Evolutionary conservation across 2,329 filamentous ascomycete genomes (phyloP).

Genomic region (Colletotrichum incanum): DNA sequence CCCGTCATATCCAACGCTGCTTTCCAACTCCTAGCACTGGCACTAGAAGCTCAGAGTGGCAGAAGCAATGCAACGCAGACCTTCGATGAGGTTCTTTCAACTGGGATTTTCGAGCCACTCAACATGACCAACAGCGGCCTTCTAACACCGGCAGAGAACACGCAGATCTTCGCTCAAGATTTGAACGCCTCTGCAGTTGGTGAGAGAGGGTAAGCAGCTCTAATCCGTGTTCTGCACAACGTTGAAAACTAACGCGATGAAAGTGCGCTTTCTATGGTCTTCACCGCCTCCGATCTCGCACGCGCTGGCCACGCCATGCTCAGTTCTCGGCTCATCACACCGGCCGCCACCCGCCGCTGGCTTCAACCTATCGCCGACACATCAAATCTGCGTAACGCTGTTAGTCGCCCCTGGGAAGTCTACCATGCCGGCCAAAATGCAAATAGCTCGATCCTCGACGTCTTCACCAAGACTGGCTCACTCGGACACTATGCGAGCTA

Average conservation of each 20-base stretch:
- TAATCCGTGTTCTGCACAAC: not conserved
- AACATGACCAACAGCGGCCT: slow-evolving; percentile 43
- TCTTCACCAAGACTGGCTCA: slow-evolving; percentile 49
- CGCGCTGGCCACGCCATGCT: slow-evolving; percentile 46
- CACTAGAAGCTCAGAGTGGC: slow-evolving; percentile 30
- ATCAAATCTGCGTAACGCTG: slow-evolving; percentile 54
- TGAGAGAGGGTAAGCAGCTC: slow-evolving; percentile 44
- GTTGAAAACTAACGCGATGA: not conserved
- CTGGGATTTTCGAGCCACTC: slow-evolving; percentile 42
- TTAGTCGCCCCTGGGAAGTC: slow-evolving; percentile 53
- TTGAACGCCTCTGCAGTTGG: slow-evolving; percentile 40
- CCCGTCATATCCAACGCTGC: slow-evolving; percentile 48
- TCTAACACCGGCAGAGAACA: slow-evolving; percentile 1
- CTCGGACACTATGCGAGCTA: slow-evolving; percentile 51
- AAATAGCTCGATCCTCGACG: slow-evolving; percentile 48
- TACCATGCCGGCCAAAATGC: slow-evolving; percentile 47
- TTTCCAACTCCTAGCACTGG: slow-evolving; percentile 48
- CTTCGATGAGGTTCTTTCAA: slow-evolving; percentile 29
- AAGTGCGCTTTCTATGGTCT: slow-evolving; percentile 44
- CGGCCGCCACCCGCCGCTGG: slow-evolving; percentile 51
- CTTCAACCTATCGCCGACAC: slow-evolving; percentile 49
- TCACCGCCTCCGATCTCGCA: slow-evolving; percentile 45
- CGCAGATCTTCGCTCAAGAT: slow-evolving; percentile 36
- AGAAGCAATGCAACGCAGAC: not conserved
- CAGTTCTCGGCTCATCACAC: slow-evolving; percentile 45